phyloP scores from a whole-genome alignment of 164 flowering plant species.

The Kalanchoe fedtschenkoi region DNA sequence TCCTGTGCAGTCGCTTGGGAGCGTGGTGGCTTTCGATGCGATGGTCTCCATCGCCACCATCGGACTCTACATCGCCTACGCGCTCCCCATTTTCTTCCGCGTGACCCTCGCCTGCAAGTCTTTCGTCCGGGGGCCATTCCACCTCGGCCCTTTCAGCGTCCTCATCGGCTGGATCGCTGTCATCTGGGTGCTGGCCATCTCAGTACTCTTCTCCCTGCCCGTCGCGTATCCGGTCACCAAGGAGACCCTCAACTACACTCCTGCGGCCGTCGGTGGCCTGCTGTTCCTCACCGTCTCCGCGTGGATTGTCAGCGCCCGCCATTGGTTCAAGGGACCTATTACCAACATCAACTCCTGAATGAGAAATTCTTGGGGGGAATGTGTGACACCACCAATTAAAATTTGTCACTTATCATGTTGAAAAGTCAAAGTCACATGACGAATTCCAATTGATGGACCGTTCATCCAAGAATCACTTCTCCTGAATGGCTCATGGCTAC shows the following conservation, averaged over 20 bases:
- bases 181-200: slow-evolving; percentile 22
- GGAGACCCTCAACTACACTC: slow-evolving; percentile 25
- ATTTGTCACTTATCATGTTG: no score
- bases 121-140: slow-evolving; percentile 25
- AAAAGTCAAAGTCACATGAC: no score
- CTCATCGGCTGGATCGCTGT: slow-evolving; percentile 22
- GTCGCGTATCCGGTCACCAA: slow-evolving; percentile 18
- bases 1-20: not conserved
- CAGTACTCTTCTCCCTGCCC: slow-evolving; percentile 17
- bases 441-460: no score
- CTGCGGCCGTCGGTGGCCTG: slow-evolving; percentile 16
- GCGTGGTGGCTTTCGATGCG: slow-evolving; percentile 17
- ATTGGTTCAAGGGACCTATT: slow-evolving; percentile 62
- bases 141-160: slow-evolving; percentile 19
- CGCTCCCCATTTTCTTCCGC: slow-evolving; percentile 22
- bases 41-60: slow-evolving; percentile 19
- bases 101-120: slow-evolving; percentile 17
- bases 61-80: slow-evolving; percentile 22
- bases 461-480: no score
- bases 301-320: slow-evolving; percentile 56
- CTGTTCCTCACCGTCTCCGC: slow-evolving; percentile 19
- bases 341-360: slow-evolving; percentile 30
- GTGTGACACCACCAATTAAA: no score
- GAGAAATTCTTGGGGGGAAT: no score
- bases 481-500: no score